Percentiles rank a stretch among this genome's conserved stretches.
These are phyloP conservation scores for Luffa acutangula DNA, from an alignment of 306 rosid genomes.

Conservation along the genomic window DNA sequence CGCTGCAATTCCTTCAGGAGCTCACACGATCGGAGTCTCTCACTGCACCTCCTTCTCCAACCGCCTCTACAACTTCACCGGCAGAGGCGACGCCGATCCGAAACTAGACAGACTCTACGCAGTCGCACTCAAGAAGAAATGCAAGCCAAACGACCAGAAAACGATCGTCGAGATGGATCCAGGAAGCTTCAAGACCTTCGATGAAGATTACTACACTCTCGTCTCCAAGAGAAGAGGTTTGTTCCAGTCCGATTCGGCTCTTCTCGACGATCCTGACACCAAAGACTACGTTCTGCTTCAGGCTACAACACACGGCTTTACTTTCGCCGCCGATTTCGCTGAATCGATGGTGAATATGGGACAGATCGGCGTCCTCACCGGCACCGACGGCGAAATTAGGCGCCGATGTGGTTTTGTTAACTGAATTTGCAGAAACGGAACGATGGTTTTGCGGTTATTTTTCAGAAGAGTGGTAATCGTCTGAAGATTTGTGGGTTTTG, in stretches of 20 bases:
- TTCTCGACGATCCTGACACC: slow-evolving; percentile 23
- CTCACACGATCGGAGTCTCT: slow-evolving; percentile 27
- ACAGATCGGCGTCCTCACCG: slow-evolving; percentile 28
- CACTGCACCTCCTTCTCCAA: slow-evolving; percentile 18
- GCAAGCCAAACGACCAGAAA: slow-evolving; percentile 14
- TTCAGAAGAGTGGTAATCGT: neutral
- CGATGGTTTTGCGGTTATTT: neutral
- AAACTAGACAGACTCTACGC: slow-evolving; percentile 18
- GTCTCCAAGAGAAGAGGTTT: slow-evolving; percentile 31
- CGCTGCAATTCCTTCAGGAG: slow-evolving; percentile 12
- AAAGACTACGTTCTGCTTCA: slow-evolving; percentile 15
- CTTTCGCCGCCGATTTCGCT: slow-evolving; percentile 25
- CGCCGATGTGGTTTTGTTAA: slow-evolving; percentile 18
- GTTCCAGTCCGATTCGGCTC: slow-evolving; percentile 35
- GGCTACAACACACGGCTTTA: slow-evolving; percentile 12
- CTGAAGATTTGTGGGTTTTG: neutral
- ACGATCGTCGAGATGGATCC: slow-evolving; percentile 38
- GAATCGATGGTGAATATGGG: slow-evolving; percentile 30
- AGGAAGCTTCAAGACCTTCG: slow-evolving; percentile 34
- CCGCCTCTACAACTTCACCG: slow-evolving; percentile 30
- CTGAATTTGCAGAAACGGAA: neutral
- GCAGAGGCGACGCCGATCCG: slow-evolving; percentile 32
- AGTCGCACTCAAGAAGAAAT: slow-evolving; percentile 18
- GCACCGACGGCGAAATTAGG: slow-evolving; percentile 24
- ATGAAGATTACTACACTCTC: slow-evolving; percentile 17